A percentile compares a stretch with the other conserved stretches of the same genome.
These are phyloP conservation scores for Globisporangium middletonii DNA, from an alignment of 352 stramenopile genomes.

Conservation along the genomic window DNA sequence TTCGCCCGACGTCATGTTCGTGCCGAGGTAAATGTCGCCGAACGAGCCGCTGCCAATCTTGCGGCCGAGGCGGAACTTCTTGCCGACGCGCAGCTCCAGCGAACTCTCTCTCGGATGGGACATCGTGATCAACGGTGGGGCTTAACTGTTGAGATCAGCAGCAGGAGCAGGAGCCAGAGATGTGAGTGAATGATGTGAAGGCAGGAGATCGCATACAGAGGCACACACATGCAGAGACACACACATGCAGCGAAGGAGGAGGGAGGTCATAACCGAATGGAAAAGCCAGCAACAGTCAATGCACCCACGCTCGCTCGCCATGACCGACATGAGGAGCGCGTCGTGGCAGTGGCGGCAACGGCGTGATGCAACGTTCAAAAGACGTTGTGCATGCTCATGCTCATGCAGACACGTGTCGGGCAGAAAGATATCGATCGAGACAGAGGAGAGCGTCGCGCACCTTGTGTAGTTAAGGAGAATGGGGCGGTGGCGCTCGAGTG, in stretches of 20 bases:
- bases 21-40: slow-evolving; percentile 99
- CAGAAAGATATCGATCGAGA: background rate
- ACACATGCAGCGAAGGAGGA: too few species aligned
- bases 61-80: slow-evolving; percentile 98
- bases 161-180: background rate
- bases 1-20: slow-evolving; percentile 98
- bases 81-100: slow-evolving; percentile 97
- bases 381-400: background rate
- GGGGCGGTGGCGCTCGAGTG: background rate
- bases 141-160: slow-evolving; percentile 3
- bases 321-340: too few species aligned
- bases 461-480: slow-evolving; percentile 1
- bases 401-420: background rate
- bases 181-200: background rate
- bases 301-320: too few species aligned
- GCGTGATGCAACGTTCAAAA: too few species aligned
- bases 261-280: too few species aligned
- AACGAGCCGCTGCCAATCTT: slow-evolving; percentile 99
- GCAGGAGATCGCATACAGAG: too few species aligned
- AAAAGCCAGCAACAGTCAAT: too few species aligned
- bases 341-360: too few species aligned
- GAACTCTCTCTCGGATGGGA: slow-evolving; percentile 62
- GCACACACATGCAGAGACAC: too few species aligned
- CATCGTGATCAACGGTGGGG: slow-evolving; percentile 22
- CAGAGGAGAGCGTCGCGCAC: background rate